Evolutionary conservation across 139 green algal genomes (phyloP), one percentile per base, ranked within the genome.

Genomic region (Pseudopediastrum boryanum): DNA sequence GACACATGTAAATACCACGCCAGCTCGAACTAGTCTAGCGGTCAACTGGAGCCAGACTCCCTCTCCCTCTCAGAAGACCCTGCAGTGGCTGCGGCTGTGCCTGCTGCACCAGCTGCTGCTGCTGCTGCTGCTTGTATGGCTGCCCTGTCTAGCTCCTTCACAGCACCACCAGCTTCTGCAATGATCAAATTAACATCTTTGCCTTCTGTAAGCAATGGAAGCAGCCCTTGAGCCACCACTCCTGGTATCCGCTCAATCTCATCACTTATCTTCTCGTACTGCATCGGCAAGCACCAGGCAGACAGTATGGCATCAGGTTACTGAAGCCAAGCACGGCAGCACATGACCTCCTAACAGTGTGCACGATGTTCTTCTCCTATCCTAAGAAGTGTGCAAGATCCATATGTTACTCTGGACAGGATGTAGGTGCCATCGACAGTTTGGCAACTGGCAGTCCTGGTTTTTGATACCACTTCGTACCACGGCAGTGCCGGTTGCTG

Each of bases 191-290:
- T 19, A 19, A 21, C 50, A 21, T 59, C 50, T 19, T 19, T 21
- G 50, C 50, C 19, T 21, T 19, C 50, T 19, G 19, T 19, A 19
- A 27, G 19, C 19, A 21, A 21, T 21, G 50, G 50, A 59, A 93
- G 58, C 61, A 94, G 74, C 0, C 89, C 89, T 41, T 91, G 84
- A 3, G 84, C 79, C 2, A 93, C 61, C 35, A 92, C 85, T 2
- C 89, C 89, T 16, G 67, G 42, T 10, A 94, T 77, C 1, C 65
- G 63, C 62, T 88, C 77, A 31, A 94, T 89, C 51, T 88, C 81
- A 1, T 66, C 38, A 9, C 66, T 79, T 23, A 94, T 85, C 44
- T 84, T 38, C 3, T 77, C 76, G 35, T 92, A 90, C 41, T 79
- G 50, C 43, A 68, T 25, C 19, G n/a, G 25, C 7, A 56, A 75